Evolutionary conservation across 805 yeast species (phyloP), one percentile per base, ranked within the genome.

Genomic region (Starmerella apis): DNA sequence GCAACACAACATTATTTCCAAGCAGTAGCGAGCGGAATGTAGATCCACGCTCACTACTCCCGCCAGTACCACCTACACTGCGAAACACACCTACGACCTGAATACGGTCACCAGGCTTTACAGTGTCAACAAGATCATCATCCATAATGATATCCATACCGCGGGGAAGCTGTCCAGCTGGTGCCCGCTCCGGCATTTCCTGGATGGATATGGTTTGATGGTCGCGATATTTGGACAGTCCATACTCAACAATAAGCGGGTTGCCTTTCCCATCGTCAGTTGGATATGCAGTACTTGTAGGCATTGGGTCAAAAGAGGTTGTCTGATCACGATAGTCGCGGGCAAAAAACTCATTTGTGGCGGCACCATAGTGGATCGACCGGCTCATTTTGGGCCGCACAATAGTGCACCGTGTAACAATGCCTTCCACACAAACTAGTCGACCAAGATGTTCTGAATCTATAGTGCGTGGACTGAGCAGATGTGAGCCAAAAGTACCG

Each of bases 141-240:
- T 90, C 96, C 60, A 92, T 69, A n/a, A 90, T 78, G 22, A 90
- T 83, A 62, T 92, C 98, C 31, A 92, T 76, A 2, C 95, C 81
- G 61, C 97, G 75, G 31, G 98, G 98, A 55, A 92, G 73, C 68
- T 90, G 97, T 50, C 98, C 98, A 0, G 97, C 94, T 14, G 97
- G 98, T 1, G 97, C 96, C 55, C 81, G 74, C 69, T 92, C 97
- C 1, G 98, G 97, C 86, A 92, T 85, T 69, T 92, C 98, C 66
- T 92, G 98, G 32, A 92, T 82, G 0, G 96, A 78, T 32, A 92
- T 76, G 35, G 86, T 83, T 68, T 92, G 98, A 65, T 90, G 96
- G 67, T 92, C 98, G 59, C 90, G 75, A 65, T 86, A 92, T 25
- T 94, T 86, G 7, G 88, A 81, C 62, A 80, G 83, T 1, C 98